These are phyloP conservation scores for Ophiostoma sp. DNA, from an alignment of 2,329 filamentous ascomycete genomes.

Conservation along the genomic window DNA sequence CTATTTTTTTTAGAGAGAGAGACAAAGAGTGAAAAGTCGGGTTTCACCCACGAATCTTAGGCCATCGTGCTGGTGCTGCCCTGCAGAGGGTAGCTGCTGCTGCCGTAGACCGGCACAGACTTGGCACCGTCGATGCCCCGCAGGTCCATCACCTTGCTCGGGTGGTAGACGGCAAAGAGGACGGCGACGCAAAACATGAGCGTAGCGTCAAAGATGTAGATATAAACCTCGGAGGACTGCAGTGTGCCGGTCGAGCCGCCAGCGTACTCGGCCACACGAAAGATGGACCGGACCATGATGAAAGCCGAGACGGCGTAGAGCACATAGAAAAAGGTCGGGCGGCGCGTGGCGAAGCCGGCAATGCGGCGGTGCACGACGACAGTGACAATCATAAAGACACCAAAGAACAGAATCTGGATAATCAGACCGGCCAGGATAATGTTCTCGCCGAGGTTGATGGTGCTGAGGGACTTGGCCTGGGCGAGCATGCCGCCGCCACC, in stretches of 20 bases:
- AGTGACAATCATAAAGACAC: constrained; percentile 40
- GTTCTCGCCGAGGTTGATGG: constrained; percentile 42
- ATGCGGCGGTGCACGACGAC: constrained; percentile 20
- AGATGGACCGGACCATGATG: constrained; percentile 42
- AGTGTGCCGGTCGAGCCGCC: constrained; percentile 35
- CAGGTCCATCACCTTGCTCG: constrained; percentile 13
- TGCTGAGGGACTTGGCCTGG: constrained; percentile 29
- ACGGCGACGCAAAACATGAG: constrained; percentile 32
- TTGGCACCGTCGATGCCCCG: not conserved
- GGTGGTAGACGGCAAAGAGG: constrained; percentile 23
- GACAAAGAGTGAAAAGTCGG: too few relatives aligned
- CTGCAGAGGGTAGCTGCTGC: constrained; percentile 10
- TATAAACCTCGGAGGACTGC: constrained; percentile 34
- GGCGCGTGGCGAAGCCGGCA: not conserved
- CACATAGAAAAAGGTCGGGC: constrained; percentile 24
- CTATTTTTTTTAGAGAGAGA: too few relatives aligned
- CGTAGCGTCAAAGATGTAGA: constrained; percentile 39
- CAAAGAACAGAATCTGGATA: constrained; percentile 51
- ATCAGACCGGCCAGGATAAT: constrained; percentile 49
- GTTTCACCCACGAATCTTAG: not conserved
- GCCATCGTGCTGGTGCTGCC: not conserved
- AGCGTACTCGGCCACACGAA: constrained; percentile 43
- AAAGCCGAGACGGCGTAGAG: constrained; percentile 32
- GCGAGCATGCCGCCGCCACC: constrained; percentile 43
- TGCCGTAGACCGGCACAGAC: not conserved